Percentiles rank a stretch among this genome's conserved stretches.
These are phyloP conservation scores for Ailanthus altissimus DNA, from an alignment of 345 rosid genomes.

Conservation along the genomic window DNA sequence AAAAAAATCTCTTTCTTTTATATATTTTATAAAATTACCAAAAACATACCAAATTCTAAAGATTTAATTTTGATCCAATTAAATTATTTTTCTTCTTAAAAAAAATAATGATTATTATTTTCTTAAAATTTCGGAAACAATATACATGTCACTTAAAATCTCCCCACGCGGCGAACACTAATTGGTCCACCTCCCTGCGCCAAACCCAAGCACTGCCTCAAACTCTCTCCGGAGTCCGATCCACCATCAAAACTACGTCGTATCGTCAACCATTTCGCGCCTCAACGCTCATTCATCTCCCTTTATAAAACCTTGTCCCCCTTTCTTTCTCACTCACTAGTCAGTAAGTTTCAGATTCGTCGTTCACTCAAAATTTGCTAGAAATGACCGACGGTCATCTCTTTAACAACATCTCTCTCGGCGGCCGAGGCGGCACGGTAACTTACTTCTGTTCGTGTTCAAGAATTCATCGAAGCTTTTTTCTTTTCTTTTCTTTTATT, in stretches of 20 bases:
- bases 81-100: no score
- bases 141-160: no score
- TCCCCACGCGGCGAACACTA: background rate
- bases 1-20: no score
- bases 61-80: no score
- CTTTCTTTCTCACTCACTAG: background rate
- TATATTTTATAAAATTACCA: no score
- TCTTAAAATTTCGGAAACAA: no score
- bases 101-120: no score
- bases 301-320: background rate
- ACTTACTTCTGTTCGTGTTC: conserved; percentile 8
- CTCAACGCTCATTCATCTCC: background rate
- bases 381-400: conserved; percentile 75
- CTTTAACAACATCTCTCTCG: conserved; percentile 79
- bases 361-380: background rate
- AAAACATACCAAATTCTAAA: background rate
- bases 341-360: background rate
- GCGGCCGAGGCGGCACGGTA: conserved; percentile 88
- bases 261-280: conserved; percentile 9
- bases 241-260: background rate
- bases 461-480: background rate
- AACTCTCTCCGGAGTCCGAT: no score
- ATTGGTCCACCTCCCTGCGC: background rate
- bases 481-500: no score
- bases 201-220: background rate